Evolutionary conservation across 2,329 filamentous ascomycete species (phyloP), one percentile per base, ranked within the genome.

Genomic region (Colletotrichum sp.): DNA sequence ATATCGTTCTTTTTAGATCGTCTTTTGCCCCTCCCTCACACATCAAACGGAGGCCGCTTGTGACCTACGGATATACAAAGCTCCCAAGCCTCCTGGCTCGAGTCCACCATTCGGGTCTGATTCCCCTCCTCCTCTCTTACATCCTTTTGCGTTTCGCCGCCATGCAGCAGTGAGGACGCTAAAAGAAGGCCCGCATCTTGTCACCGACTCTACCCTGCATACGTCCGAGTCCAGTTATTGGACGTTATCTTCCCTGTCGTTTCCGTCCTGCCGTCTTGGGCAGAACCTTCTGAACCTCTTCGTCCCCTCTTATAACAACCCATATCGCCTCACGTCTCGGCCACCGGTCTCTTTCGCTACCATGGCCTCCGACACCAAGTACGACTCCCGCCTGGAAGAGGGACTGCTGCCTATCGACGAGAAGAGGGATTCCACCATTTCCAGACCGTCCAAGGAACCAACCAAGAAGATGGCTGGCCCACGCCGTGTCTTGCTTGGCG

Each of bases 301-400:
- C 52, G 80, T 79, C 43, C 30, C 78, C 82, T 58, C 26, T 38
- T 76, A 76, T 77, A 91, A 74, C 83, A 78, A 66, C 76, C 70
- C 64, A 74, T 57, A 70, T 92, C 57, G 32, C 57, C 70, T 52
- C 26, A 61, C 48, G 24, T 69, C 28, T 32, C 34, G 57, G 64
- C 69, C 30, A 60, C 12, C 28, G 24, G 24, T 30, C 48, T 30
- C 63, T 38, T 57, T 71, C 68, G 68, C 43, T 24, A 78, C 72
- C 63, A 78, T 78, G 77, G 72, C 72, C 63, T 71, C 55, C 69
- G 71, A 78, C 43, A 77, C 55, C 57, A 77, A 75, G 65, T 71
- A 75, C 48, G 75, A 78, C 67, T 68, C 64, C 26, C 68, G 71
- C 68, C 77, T 78, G 32, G 77, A 78, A 75, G 77, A 77, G 73